These are phyloP conservation scores for Colletotrichum sp. DNA, from an alignment of 2,329 filamentous ascomycete genomes.

Conservation along the genomic window DNA sequence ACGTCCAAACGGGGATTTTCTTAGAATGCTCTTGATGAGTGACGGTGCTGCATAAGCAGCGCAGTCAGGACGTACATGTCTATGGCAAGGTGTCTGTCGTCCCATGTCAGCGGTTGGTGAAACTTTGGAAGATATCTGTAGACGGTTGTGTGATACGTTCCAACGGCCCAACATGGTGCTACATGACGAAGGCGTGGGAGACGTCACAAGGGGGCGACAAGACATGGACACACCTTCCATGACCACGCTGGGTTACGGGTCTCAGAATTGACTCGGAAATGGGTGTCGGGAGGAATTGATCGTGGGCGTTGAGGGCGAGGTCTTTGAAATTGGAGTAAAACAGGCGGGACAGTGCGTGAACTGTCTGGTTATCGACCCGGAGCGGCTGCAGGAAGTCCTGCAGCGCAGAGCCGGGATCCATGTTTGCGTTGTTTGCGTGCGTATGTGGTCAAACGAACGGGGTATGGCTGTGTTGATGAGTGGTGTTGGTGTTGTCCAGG, in stretches of 20 bases:
- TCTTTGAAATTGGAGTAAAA: constrained; percentile 52
- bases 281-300: constrained; percentile 66
- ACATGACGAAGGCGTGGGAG: not conserved
- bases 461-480: not conserved
- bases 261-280: constrained; percentile 64
- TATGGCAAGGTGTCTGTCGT: constrained; percentile 62
- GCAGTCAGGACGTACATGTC: constrained; percentile 61
- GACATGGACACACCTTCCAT: constrained; percentile 52
- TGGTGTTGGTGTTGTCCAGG: not conserved
- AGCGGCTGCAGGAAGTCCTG: constrained; percentile 57
- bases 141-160: not conserved
- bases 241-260: constrained; percentile 45
- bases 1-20: not conserved
- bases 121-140: not conserved
- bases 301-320: constrained; percentile 56
- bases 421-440: not conserved
- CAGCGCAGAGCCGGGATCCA: constrained; percentile 16
- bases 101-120: constrained; percentile 7
- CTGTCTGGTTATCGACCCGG: constrained; percentile 48
- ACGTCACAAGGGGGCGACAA: not conserved
- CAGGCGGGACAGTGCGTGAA: constrained; percentile 51
- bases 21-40: not conserved
- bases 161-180: not conserved
- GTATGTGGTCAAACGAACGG: not conserved
- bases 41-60: not conserved